Percentiles rank a stretch among this genome's conserved stretches.
These are phyloP conservation scores for Cucurbita moschata DNA, from an alignment of 306 rosid species.

Conservation along the genomic window DNA sequence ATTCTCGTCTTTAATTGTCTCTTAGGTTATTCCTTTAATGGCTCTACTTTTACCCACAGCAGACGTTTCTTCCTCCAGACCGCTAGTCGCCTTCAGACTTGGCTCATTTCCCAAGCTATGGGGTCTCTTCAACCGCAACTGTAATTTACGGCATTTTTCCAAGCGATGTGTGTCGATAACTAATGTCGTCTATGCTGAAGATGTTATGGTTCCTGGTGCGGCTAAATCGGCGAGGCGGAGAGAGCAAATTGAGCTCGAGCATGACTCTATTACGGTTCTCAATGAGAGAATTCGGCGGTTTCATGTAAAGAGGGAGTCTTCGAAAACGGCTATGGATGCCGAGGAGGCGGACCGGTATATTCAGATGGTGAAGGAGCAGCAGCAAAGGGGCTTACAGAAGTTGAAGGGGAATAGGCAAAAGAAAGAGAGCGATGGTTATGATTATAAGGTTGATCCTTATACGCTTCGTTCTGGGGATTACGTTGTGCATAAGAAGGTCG, in stretches of 20 bases:
- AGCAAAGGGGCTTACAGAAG: slow-evolving; percentile 78
- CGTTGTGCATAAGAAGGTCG: slow-evolving; percentile 91
- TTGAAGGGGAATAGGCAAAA: slow-evolving; percentile 42
- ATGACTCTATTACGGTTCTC: slow-evolving; percentile 46
- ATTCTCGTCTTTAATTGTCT: neutral
- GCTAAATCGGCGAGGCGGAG: slow-evolving; percentile 16
- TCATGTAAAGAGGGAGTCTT: slow-evolving; percentile 29
- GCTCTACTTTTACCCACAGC: slow-evolving; percentile 31
- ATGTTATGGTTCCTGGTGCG: slow-evolving; percentile 20
- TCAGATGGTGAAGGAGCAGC: slow-evolving; percentile 69
- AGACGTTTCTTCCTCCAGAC: neutral
- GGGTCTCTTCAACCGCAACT: slow-evolving; percentile 19
- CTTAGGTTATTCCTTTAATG: slow-evolving; percentile 24
- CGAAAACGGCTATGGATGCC: slow-evolving; percentile 35
- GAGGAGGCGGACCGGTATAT: slow-evolving; percentile 70
- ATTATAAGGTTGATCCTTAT: slow-evolving; percentile 72
- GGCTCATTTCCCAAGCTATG: slow-evolving; percentile 22
- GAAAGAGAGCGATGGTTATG: slow-evolving; percentile 23
- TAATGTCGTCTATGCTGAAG: slow-evolving; percentile 31
- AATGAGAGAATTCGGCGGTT: slow-evolving; percentile 66
- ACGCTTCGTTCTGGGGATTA: slow-evolving; percentile 79
- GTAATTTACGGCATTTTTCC: slow-evolving; percentile 10
- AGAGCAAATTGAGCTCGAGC: slow-evolving; percentile 22
- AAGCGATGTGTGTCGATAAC: neutral
- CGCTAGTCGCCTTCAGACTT: slow-evolving; percentile 18